Evolutionary conservation across 2,329 filamentous ascomycete species (phyloP), one percentile per base, ranked within the genome.

Genomic region (Didymella lethalis): DNA sequence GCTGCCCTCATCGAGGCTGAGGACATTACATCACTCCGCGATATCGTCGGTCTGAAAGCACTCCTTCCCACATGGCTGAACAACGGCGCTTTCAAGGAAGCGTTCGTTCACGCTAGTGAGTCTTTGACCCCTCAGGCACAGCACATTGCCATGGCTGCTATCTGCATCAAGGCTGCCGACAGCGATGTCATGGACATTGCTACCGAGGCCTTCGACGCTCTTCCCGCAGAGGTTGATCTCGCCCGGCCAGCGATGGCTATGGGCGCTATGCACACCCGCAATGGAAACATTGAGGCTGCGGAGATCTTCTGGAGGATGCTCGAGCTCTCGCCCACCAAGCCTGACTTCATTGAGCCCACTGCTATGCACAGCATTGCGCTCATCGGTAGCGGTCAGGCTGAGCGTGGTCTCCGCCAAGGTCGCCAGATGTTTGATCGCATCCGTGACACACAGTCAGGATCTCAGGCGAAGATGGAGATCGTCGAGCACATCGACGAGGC

Each of bases 291-390:
- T 58, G 82, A 88, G 25, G 85, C 87, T 54, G 93, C 93, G 49
- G 86, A 90, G 64, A 85, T 88, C 64, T 94, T 92, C 80, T 97
- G 94, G 93, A 85, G 87, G 52, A 82, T 91, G 56, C 82, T 97
- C 41, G 80, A 83, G 53, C 87, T 84, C 63, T 84, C 82, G 38
- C 84, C 88, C 2, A 84, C 87, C 58, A 83, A 86, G 70, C 81
- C 84, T 50, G 84, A 87, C 32, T 89, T 96, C 76, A 90, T 97
- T 62, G 93, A 97, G 79, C 91, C 93, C 25, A 90, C 92, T 12
- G 87, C 91, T 57, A 97, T 97, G 92, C 97, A 94, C 71, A 88
- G 91, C 14, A 87, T 96, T 57, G 92, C 93, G 47, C 83, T 98
- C 76, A 90, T 98, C 73, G 90, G 91, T 53, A 92, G 91, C 63